Base-by-base conservation (phyloP, 2,329 filamentous ascomycete genomes). In the Verruconis gallopava region DNA sequence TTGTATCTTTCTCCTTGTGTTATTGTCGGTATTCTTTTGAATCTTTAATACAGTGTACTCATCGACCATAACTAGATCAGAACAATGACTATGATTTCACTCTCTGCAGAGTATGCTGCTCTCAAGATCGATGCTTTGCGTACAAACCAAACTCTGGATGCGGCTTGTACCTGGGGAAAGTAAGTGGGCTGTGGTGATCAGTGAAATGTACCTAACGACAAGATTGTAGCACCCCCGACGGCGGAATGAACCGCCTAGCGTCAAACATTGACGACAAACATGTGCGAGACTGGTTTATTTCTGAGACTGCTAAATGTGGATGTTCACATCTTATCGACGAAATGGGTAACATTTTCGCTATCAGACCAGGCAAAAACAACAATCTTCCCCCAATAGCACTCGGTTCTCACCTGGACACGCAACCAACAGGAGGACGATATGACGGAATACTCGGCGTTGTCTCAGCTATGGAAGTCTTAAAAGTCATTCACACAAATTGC, bases 331-430 rank as follows among this genome's bases (percentile, higher is more conserved):
- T 54, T 38, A 45, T 59, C n/a, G 56, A 61, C 44, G 48, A 58
- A 37, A 58, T 56, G 49, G 57, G 56, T 4, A 58, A 55, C 38
- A 53, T 58, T 9, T 58, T 60, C 38, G 57, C 55, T 1, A 53
- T 53, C 18, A 48, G 54, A 5, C 47, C 49, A 4, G 56, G 56
- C 3, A 25, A 43, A 19, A 44, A 49, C 28, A 45, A 46, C 36
- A 43, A 15, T 14, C 46, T 47, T n/a, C 44, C 46, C 14, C 48
- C 49, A 13, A 51, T 51, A 37, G 49, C 40, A 4, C 46, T 51
- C 35, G 49, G 49, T n/a, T 51, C 39, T 34, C 48, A 51, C 35
- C 33, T 52, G 9, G 48, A 50, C 38, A 54, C 53, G 9, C 48
- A 52, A 13, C 48, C 51, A n/a, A 51, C 34, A 51, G 53, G 53